Conservation (phyloP, 257 asterid species). For the Fraxinus quadrangulata region DNA sequence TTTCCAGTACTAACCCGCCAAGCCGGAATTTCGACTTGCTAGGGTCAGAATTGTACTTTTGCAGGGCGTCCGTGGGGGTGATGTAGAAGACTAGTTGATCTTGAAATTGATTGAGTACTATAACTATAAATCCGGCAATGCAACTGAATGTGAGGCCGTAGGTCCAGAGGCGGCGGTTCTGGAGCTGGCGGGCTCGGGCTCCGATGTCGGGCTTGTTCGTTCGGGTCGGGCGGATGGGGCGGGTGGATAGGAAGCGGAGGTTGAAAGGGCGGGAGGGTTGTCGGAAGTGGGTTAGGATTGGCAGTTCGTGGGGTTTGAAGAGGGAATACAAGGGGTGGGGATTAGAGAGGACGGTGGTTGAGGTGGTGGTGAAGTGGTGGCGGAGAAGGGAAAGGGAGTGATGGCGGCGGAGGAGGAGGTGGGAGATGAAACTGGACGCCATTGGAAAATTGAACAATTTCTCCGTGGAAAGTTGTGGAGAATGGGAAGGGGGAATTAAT, state of each 20-base stretch:
- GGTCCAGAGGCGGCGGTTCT: slow-evolving; percentile 91
- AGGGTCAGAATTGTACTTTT: slow-evolving; percentile 61
- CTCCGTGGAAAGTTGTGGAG: not conserved
- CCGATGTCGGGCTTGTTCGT: slow-evolving; percentile 63
- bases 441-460: slow-evolving; percentile 19
- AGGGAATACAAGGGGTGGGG: slow-evolving; percentile 26
- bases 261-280: slow-evolving; percentile 26
- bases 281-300: slow-evolving; percentile 40
- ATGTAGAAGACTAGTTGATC: slow-evolving; percentile 89
- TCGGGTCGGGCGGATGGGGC: slow-evolving; percentile 38
- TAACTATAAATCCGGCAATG: slow-evolving; percentile 78
- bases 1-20: slow-evolving; percentile 90
- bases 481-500: not conserved
- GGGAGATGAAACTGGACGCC: slow-evolving; percentile 55
- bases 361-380: slow-evolving; percentile 39
- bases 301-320: slow-evolving; percentile 27
- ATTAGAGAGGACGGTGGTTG: slow-evolving; percentile 28
- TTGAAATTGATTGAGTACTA: slow-evolving; percentile 87
- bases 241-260: slow-evolving; percentile 46
- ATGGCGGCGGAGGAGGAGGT: slow-evolving; percentile 38
- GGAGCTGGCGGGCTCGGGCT: slow-evolving; percentile 82
- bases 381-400: slow-evolving; percentile 16
- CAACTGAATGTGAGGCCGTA: slow-evolving; percentile 81
- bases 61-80: slow-evolving; percentile 80
- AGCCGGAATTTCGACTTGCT: slow-evolving; percentile 75